These are phyloP conservation scores for Aegilops longissima DNA, from an alignment of 176 grass and related monocot species.

Conservation along the genomic window DNA sequence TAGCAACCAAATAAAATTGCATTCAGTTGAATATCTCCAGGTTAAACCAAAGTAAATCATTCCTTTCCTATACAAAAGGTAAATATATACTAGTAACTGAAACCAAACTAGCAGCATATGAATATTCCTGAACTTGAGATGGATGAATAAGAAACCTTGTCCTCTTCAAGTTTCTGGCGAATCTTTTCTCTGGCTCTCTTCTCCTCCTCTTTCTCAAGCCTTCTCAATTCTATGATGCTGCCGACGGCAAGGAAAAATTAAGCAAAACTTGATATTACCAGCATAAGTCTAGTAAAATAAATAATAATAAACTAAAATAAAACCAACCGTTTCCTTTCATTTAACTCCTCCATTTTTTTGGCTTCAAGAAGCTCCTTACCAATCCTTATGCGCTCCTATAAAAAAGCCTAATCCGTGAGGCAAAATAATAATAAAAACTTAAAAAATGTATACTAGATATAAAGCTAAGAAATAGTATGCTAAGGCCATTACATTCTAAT, in stretches of 20 bases:
- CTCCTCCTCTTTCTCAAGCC: conserved; percentile 96
- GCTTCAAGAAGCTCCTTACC: conserved; percentile 98
- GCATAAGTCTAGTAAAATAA: background rate
- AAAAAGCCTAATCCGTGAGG: conserved; percentile 24
- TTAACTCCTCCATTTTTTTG: conserved; percentile 93
- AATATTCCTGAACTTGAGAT: background rate
- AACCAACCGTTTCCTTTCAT: conserved; percentile 88
- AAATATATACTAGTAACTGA: background rate
- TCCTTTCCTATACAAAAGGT: background rate
- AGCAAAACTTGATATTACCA: conserved; percentile 12
- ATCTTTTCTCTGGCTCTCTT: conserved; percentile 95
- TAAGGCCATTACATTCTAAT: background rate
- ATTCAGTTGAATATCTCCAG: background rate
- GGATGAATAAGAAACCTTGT: conserved; percentile 68
- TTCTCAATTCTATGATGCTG: conserved; percentile 86
- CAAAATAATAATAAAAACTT: background rate
- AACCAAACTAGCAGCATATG: background rate
- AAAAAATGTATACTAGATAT: background rate
- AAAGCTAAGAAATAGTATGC: background rate
- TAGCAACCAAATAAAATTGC: background rate
- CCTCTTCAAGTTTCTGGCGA: conserved; percentile 90
- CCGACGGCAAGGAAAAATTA: background rate
- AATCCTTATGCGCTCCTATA: conserved; percentile 80
- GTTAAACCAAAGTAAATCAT: background rate
- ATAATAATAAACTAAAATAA: conserved; percentile 1